Base-by-base conservation (phyloP, 345 rosid species). In the Iberis pinnata region DNA sequence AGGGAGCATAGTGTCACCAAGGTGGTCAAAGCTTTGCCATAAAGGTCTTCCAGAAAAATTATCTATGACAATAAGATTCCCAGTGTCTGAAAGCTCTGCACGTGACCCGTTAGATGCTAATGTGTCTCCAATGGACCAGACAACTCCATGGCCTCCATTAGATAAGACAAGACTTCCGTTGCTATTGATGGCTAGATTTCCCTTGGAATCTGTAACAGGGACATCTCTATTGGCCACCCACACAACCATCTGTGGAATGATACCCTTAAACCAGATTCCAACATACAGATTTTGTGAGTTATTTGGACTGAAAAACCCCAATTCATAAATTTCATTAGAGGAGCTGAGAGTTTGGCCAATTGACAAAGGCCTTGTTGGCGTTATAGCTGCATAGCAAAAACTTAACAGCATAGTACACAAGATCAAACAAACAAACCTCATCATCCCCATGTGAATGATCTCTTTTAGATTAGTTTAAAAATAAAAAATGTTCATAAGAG, bases 161-260 rank as follows among this genome's bases (percentile, higher is more conserved):
- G 31, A 24, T 45, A 73, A 44, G 2, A 53, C 6, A 49, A 73
- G 66, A 32, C 25, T 60, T 53, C 76, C 76, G 35, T 26, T 63
- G 26, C 15, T 65, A 16, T 14, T 58, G 31, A 73, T 65, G 19
- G 16, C 7, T 31, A 69, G 42, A 35, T 37, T 58, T 5, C 61
- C 0, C 1, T 33, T 18, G 9, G 57, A 24, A 39, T 60, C 65
- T 37, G 61, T 41, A 18, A 70, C 41, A 1, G 82, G 72, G 0
- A 14, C 44, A 33, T 80, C 64, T 64, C 72, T 74, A 48, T 79
- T 79, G 7, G 79, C 85, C 16, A 79, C 72, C 80, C 83, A 78
- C 12, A 75, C 68, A 26, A 43, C 44, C 20, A 54, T 67, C 19
- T 57, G 58, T 27, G 53, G 62, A 19, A 70, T 18, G 8, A 25